Conservation (phyloP, 495 filamentous ascomycete genomes). For the Trichoderma reesei region DNA sequence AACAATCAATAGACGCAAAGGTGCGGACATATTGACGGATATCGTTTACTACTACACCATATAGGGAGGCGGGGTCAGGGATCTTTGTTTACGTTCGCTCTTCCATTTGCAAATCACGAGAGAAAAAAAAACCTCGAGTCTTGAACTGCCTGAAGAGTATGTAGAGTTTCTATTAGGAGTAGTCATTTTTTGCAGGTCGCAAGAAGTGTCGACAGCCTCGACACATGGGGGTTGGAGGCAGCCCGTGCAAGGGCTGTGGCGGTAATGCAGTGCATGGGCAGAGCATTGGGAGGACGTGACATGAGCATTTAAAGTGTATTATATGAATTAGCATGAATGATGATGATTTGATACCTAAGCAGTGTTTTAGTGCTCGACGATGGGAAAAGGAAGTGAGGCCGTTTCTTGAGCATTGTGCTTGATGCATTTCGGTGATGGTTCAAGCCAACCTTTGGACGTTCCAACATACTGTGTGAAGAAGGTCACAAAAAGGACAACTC, state of each 20-base stretch:
- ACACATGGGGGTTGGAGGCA: not conserved
- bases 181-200: not conserved
- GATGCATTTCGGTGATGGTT: too few relatives aligned
- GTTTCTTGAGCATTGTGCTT: not conserved
- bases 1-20: not conserved
- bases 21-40: not conserved
- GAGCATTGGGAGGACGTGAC: not conserved
- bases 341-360: constrained; percentile 3
- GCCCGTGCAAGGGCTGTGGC: not conserved
- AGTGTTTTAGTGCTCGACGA: not conserved
- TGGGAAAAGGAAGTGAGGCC: not conserved
- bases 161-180: not conserved
- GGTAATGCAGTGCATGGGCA: not conserved
- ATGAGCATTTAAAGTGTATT: constrained; percentile 3
- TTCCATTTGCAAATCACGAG: not conserved
- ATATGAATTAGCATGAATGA: constrained; percentile 3
- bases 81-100: too few relatives aligned
- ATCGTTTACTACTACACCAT: not conserved
- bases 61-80: not conserved
- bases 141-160: not conserved
- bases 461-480: too few relatives aligned
- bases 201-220: not conserved
- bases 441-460: not conserved
- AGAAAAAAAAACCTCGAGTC: not conserved
- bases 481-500: too few relatives aligned